These are phyloP conservation scores for Parietaria judaica DNA, from an alignment of 306 rosid genomes.

Conservation along the genomic window DNA sequence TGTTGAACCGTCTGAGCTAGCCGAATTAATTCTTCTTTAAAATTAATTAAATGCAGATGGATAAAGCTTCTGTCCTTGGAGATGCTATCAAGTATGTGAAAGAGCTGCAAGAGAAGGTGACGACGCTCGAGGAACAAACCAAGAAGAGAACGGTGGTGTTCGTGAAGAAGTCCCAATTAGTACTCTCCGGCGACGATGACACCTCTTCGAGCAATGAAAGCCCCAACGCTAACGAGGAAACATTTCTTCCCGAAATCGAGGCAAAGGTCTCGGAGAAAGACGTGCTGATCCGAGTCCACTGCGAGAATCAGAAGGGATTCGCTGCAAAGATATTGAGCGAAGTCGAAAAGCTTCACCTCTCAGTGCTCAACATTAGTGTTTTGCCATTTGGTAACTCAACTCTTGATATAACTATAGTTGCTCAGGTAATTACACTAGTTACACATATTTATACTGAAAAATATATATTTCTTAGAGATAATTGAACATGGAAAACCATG, in stretches of 20 bases:
- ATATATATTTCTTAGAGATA: background rate
- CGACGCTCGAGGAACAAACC: constrained; percentile 45
- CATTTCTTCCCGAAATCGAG: constrained; percentile 42
- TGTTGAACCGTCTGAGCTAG: background rate
- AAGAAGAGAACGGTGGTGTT: constrained; percentile 36
- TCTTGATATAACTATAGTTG: constrained; percentile 46
- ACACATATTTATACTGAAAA: background rate
- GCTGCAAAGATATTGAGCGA: constrained; percentile 34
- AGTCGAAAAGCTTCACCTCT: constrained; percentile 41
- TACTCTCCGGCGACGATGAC: constrained; percentile 31
- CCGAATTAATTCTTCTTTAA: background rate
- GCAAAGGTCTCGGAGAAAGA: constrained; percentile 49
- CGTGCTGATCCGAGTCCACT: constrained; percentile 52
- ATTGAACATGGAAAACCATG: background rate
- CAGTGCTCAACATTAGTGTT: constrained; percentile 28
- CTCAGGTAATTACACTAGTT: constrained; percentile 37
- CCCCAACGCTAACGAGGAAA: constrained; percentile 18
- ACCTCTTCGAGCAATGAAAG: constrained; percentile 43
- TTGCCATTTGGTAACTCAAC: constrained; percentile 43
- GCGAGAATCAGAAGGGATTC: constrained; percentile 42
- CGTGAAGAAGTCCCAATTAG: constrained; percentile 28
- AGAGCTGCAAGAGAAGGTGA: constrained; percentile 46
- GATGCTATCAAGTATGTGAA: constrained; percentile 63
- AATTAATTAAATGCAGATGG: constrained; percentile 34
- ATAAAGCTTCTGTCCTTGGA: constrained; percentile 64